Evolutionary conservation across 208 protist species (phyloP), one percentile per base, ranked within the genome.

Genomic region (Vickermania ingenoplastis): DNA sequence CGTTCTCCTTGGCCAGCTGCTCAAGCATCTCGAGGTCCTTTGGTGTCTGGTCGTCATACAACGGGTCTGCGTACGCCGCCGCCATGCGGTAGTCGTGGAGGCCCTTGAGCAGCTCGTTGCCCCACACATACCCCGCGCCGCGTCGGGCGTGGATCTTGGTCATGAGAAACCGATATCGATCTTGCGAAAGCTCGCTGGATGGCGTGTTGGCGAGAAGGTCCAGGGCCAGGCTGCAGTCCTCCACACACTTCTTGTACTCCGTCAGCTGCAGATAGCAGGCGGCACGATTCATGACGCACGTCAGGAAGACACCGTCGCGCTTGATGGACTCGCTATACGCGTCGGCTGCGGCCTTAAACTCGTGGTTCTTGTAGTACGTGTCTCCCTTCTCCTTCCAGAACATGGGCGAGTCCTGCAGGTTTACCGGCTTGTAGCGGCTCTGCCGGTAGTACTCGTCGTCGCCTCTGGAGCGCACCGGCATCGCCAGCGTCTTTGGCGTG

Each of bases 311-410:
- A 41, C 86, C 86, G 68, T 96, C 91, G 36, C 91, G 85, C 75
- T 96, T 96, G 57, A 96, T 90, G 14, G 86, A 91, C 72, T 94
- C 86, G 17, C 86, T 81, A 75, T 96, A 96, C 21, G 86, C 84
- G 57, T 93, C 79, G 2, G 75, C 82, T 3, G 86, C 86, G n/a
- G 66, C 74, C 64, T 75, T 79, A 79, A 78, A 96, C 55, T 83
- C 77, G 49, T 75, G 77, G 13, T 66, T 65, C 26, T 78, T 65
- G 74, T 91, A 95, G 59, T 81, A 79, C 59, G 73, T 78, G 70
- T 96, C 91, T 23, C 75, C 91, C 4, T 73, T 68, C 59, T 96
- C 83, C 67, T 96, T 96, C 83, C 86, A 96, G 61, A 93, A 95
- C 77, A 95, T 90, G 13, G 91, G 91, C 48, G 82, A 92, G 64